These are phyloP conservation scores for Hepatocystis sp. DNA, from an alignment of 169 alveolate genomes.

Conservation along the genomic window DNA sequence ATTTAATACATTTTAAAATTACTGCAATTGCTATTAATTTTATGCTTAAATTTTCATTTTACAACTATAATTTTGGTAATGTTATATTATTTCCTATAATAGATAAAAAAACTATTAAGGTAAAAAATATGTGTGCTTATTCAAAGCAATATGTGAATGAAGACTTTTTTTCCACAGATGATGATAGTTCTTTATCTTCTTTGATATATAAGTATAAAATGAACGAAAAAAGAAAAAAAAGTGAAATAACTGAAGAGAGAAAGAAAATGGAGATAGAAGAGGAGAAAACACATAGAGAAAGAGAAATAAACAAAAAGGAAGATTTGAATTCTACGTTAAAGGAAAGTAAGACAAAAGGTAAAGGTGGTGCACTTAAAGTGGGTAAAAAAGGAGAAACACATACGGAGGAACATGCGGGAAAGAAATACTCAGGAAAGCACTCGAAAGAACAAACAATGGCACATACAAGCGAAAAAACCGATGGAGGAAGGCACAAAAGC, in stretches of 20 bases:
- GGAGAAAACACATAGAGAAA: too few relatives aligned
- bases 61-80: slow-evolving; percentile 70
- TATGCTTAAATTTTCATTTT: slow-evolving; percentile 60
- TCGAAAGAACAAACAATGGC: too few relatives aligned
- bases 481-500: too few relatives aligned
- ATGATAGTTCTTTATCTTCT: slow-evolving; percentile 45
- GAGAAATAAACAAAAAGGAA: too few relatives aligned
- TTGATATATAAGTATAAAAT: slow-evolving; percentile 31
- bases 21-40: slow-evolving; percentile 34
- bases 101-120: slow-evolving; percentile 14
- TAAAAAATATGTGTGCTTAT: background rate
- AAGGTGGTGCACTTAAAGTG: too few relatives aligned
- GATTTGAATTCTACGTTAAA: background rate
- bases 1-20: slow-evolving; percentile 36
- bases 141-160: slow-evolving; percentile 4
- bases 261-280: slow-evolving; percentile 7
- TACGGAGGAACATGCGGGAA: too few relatives aligned
- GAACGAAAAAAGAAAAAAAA: slow-evolving; percentile 21
- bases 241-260: too few relatives aligned
- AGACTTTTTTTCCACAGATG: slow-evolving; percentile 30
- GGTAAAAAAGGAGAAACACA: too few relatives aligned
- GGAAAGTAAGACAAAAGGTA: background rate
- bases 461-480: too few relatives aligned
- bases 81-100: slow-evolving; percentile 46
- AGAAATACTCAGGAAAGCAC: too few relatives aligned